Conservation (phyloP, 177 flowering plant species). For the Telopea speciosissima region DNA sequence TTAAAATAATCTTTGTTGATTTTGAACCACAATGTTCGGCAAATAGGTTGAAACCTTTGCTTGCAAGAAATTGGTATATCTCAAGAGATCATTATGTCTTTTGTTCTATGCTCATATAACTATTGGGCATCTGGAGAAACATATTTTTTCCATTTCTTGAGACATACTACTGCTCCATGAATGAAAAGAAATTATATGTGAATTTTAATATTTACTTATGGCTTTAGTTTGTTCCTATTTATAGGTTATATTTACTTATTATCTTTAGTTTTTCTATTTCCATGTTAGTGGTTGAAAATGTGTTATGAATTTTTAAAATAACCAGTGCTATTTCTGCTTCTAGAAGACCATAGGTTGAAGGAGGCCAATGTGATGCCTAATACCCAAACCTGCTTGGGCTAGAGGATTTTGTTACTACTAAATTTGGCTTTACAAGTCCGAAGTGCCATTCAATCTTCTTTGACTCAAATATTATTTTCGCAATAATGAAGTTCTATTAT, state of each 20-base stretch:
- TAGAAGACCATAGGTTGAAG: too few species aligned
- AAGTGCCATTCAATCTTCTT: too few species aligned
- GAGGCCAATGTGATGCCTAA: too few species aligned
- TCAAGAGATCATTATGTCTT: slow-evolving; percentile 79
- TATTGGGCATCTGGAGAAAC: slow-evolving; percentile 71
- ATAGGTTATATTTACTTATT: too few species aligned
- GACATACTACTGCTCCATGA: slow-evolving; percentile 81
- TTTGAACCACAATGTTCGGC: too few species aligned
- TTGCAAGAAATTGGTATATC: slow-evolving; percentile 76
- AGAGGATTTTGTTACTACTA: neutral
- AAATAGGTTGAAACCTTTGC: slow-evolving; percentile 41
- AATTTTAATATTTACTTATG: slow-evolving; percentile 39
- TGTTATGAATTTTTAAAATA: too few species aligned
- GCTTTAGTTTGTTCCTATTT: slow-evolving; percentile 1
- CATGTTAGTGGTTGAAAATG: neutral
- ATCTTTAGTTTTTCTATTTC: too few species aligned
- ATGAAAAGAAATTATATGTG: slow-evolving; percentile 50
- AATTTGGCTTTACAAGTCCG: too few species aligned
- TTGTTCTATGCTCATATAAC: slow-evolving; percentile 82
- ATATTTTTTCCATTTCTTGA: slow-evolving; percentile 65
- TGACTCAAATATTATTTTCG: too few species aligned
- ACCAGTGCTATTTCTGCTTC: too few species aligned
- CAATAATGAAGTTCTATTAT: too few species aligned
- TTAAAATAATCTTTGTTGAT: too few species aligned
- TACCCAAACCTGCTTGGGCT: neutral